Evolutionary conservation across 2,329 filamentous ascomycete species (phyloP), one percentile per base, ranked within the genome.

Genomic region (Fusarium lateritium): DNA sequence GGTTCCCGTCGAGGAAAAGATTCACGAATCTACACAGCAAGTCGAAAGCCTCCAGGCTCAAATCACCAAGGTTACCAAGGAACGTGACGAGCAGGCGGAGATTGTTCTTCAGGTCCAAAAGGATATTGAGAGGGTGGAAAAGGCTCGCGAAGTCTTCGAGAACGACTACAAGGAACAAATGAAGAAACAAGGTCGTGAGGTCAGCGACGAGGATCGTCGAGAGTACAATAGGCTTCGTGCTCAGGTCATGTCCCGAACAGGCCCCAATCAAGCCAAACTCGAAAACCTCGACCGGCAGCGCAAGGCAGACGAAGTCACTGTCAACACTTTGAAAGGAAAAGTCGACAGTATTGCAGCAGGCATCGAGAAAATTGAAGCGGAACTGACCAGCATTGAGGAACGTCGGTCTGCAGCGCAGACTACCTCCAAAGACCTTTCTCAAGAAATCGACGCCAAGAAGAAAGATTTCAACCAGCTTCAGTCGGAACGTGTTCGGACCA

Each of bases 1-100:
- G 6, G 89, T 98, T 9, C 96, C 96, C 0, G 89, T 98, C 62
- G 91, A 97, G 52, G 94, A 98, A 79, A 98, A 98, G 82, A 92
- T 99, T 39, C 87, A 90, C 50, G 91, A 97, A 66, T 92, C 92
- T 8, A 89, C 85, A 15, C 87, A 88, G 66, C 91, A 94, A 66
- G 85, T 94, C 38, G 88, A 90, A 51, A 88, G 86, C 64, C 88
- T 92, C 59, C 86, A 90, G 62, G 86, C 85, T 39, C 89, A 92
- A 60, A 90, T 94, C 47, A 85, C 88, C 5, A 88, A 89, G 24
- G 89, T 97, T 36, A 84, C 84, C 49, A 94, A 92, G 76, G 93
- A 98, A 76, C 89, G 91, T 19, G 91, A 94, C 45, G 84, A 88
- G 19, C 92, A 97, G 76, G 83, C 86, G 9, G 84, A 86, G 57